Base-by-base conservation (phyloP, 495 filamentous ascomycete genomes). In the Xylaria sp. region DNA sequence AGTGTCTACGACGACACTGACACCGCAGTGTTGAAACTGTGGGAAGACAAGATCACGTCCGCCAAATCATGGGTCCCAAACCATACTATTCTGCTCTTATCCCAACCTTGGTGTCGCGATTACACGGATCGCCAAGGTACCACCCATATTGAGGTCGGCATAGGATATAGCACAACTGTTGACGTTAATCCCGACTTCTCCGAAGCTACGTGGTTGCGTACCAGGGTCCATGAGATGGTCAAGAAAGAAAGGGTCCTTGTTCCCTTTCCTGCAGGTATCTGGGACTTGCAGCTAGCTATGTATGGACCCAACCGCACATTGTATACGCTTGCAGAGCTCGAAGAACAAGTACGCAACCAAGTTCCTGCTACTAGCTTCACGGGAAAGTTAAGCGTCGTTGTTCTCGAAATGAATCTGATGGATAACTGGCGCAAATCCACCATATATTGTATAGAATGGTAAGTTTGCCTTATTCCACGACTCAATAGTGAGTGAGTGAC, bases 361-460 rank as follows among this genome's bases (percentile, higher is more conserved):
- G 73, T 80, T 68, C 48, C 74, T 8, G 44, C 57, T 26, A 79
- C 82, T 14, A 76, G 76, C 31, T 89, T 90, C 77, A 86, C 83
- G 12, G 90, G 88, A 33, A 90, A 87, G 70, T 78, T 92, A 65
- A 89, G 83, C 73, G 79, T 91, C 4, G 73, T 88, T 7, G 82
- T 91, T 35, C 77, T 85, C 17, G 87, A 88, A 46, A 80, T 89
- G 73, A 84, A 84, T 52, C 78, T 91, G 40, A 75, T 83, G 48
- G 75, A 80, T 19, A 75, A 82, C 61, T 80, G 81, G 71, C 80
- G 82, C 19, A 82, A 85, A 21, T 76, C 77, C 35, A 86, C 82
- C 77, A 82, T 89, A 14, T 85, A 89, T 76, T 86, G 84, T 68
- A 81, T 78, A 12, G 86, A 90, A 78, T 91, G 90, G 88, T 88